A percentile compares a stretch with the other conserved stretches of the same genome.
Conservation (phyloP, 169 alveolate genomes). For the Cryptosporidium viatorum region DNA sequence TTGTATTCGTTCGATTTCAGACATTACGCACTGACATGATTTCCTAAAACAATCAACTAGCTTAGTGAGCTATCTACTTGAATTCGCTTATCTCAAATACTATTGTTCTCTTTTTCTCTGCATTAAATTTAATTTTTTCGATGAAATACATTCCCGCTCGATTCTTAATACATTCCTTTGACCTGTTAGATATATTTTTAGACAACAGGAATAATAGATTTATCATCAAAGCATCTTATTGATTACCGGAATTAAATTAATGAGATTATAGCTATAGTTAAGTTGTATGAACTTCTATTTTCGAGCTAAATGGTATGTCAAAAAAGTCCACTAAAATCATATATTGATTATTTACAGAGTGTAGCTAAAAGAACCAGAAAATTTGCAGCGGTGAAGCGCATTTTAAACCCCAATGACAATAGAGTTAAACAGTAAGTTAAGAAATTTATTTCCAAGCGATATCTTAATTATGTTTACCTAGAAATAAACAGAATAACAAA, state of each 20-base stretch:
- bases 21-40: no score
- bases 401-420: slow-evolving; percentile 81
- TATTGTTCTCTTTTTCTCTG: neutral
- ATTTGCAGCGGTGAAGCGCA: slow-evolving; percentile 79
- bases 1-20: neutral
- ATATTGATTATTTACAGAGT: slow-evolving; percentile 67
- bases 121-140: no score
- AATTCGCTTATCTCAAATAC: neutral
- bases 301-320: neutral
- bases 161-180: neutral
- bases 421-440: slow-evolving; percentile 77
- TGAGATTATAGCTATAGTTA: neutral
- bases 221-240: neutral
- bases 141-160: neutral
- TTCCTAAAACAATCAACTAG: neutral
- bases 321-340: neutral
- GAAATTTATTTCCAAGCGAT: slow-evolving; percentile 9
- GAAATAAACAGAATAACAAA: slow-evolving; percentile 17
- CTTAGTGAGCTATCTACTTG: neutral
- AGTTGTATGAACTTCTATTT: slow-evolving; percentile 6
- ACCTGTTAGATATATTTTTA: neutral
- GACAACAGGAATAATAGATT: neutral
- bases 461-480: slow-evolving; percentile 23
- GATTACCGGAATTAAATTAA: neutral
- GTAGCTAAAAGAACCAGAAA: slow-evolving; percentile 81